phyloP scores from a whole-genome alignment of 129 eudicot species.

The Scalesia atractyloides region DNA sequence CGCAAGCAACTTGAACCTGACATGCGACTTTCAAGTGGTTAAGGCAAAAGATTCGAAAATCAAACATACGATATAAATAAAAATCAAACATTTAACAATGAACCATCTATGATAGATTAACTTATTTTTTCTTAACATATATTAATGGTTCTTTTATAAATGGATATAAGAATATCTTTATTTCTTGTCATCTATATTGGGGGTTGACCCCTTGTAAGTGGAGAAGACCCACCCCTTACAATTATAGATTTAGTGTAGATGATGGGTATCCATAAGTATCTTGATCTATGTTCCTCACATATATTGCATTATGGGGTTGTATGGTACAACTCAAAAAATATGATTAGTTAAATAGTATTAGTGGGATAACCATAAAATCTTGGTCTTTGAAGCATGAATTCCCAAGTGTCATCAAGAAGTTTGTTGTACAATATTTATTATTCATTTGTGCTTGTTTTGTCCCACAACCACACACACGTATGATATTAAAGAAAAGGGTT shows the following conservation, averaged over 20 bases:
- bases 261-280: conserved; percentile 21
- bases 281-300: conserved; percentile 18
- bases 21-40: no score
- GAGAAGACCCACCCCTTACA: conserved; percentile 12
- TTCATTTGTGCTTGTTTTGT: conserved; percentile 23
- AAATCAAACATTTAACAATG: no score
- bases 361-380: conserved; percentile 36
- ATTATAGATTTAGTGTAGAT: conserved; percentile 20
- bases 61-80: no score
- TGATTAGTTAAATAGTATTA: conserved; percentile 12
- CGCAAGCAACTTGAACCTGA: no score
- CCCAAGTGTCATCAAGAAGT: conserved; percentile 38
- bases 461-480: conserved; percentile 25
- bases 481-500: conserved; percentile 4
- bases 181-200: neutral
- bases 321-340: conserved; percentile 9
- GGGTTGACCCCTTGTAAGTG: conserved; percentile 21
- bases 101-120: no score
- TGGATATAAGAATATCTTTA: neutral
- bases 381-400: conserved; percentile 26
- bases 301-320: neutral
- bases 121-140: neutral
- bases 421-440: conserved; percentile 24
- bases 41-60: no score
- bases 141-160: neutral